Conservation (phyloP, 2,329 filamentous ascomycete genomes). For the Trichoderma pleuroti region DNA sequence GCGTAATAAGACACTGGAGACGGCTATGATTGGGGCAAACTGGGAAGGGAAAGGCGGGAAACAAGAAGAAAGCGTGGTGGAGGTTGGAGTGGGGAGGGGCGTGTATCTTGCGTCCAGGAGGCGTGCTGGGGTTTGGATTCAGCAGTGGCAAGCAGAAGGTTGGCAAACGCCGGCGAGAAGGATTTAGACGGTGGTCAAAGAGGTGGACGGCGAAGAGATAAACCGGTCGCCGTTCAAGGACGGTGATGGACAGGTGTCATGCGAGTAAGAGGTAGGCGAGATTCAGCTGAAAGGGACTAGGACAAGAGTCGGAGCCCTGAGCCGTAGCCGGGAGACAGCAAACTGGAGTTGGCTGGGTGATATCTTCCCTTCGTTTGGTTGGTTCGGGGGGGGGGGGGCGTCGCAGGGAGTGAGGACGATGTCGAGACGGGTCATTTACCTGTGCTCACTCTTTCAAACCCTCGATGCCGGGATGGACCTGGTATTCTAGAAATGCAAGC, state of each 20-base stretch:
- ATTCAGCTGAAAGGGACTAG: conserved; percentile 10
- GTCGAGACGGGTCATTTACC: not conserved
- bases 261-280: conserved; percentile 2
- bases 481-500: conserved; percentile 3
- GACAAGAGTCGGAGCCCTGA: not conserved
- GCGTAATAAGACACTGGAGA: conserved; percentile 29
- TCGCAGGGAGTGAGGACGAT: not conserved
- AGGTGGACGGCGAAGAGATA: not conserved
- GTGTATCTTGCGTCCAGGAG: conserved; percentile 25
- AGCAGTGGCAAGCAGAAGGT: conserved; percentile 19
- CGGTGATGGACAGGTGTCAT: not conserved
- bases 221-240: not conserved
- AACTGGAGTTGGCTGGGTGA: conserved; percentile 4
- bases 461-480: not conserved
- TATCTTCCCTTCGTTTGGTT: conserved; percentile 12
- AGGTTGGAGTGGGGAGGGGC: conserved; percentile 20
- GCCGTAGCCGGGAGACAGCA: conserved; percentile 3
- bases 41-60: conserved; percentile 21
- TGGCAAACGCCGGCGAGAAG: not conserved
- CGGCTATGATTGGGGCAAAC: conserved; percentile 23
- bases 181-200: not conserved
- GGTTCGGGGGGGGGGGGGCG: not conserved
- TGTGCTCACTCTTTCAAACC: not conserved
- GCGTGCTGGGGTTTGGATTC: conserved; percentile 23
- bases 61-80: conserved; percentile 20